Evolutionary conservation across 1,284 basidiomycete genomes (phyloP).

Genomic region (Moesziomyces sp.): DNA sequence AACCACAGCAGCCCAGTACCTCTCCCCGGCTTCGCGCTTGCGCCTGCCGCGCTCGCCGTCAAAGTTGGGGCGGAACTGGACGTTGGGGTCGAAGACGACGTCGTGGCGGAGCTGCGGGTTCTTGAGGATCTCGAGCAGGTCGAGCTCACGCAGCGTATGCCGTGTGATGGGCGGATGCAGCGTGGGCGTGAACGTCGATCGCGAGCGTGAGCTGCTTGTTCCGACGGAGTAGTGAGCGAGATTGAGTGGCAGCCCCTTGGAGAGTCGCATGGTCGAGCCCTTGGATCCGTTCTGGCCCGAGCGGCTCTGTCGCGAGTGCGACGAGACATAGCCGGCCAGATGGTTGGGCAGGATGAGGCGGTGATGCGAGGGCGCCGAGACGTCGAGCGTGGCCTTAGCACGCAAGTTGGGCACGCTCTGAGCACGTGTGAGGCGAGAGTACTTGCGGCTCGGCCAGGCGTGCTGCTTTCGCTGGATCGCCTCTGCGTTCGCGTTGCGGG

Average conservation of each 20-base stretch:
- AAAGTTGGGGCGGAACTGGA: conserved; percentile 69
- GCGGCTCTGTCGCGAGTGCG: conserved; percentile 22
- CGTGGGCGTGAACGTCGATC: conserved; percentile 70
- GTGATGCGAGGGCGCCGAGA: conserved; percentile 28
- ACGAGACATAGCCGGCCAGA: conserved; percentile 32
- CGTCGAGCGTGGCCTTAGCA: conserved; percentile 43
- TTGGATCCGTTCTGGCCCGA: conserved; percentile 6
- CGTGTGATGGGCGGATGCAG: conserved; percentile 82
- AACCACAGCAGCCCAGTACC: conserved; percentile 84
- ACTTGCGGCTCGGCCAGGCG: conserved; percentile 8
- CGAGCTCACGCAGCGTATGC: conserved; percentile 83
- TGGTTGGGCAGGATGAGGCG: conserved; percentile 43
- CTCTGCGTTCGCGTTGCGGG: neutral
- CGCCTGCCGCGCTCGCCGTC: conserved; percentile 72
- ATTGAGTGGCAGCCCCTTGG: conserved; percentile 21
- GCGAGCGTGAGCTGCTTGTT: conserved; percentile 24
- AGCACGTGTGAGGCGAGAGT: conserved; percentile 35
- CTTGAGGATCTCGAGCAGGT: conserved; percentile 83
- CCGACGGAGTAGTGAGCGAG: conserved; percentile 15
- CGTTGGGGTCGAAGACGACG: conserved; percentile 77
- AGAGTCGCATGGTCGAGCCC: conserved; percentile 4
- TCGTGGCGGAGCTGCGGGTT: conserved; percentile 93
- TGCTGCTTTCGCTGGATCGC: conserved; percentile 24
- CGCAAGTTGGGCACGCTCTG: conserved; percentile 52
- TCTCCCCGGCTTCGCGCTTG: conserved; percentile 80